Percentiles rank a stretch among this genome's conserved stretches.
Conservation (phyloP, 306 rosid genomes). For the Hylodesmum podocarpum region DNA sequence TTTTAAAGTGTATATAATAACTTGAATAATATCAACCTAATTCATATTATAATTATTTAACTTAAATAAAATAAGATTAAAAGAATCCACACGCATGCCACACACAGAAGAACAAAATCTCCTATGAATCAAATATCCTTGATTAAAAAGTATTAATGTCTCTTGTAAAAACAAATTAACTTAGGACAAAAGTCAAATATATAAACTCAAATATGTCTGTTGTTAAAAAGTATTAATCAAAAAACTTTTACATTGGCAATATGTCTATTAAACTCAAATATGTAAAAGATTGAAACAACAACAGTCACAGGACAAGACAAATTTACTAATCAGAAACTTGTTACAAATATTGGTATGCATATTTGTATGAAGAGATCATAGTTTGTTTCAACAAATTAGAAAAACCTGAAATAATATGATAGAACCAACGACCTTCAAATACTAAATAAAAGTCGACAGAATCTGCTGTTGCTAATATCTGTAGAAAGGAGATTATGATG, state of each 20-base stretch:
- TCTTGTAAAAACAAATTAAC: neutral
- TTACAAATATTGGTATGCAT: slow-evolving; percentile 34
- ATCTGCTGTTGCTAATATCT: slow-evolving; percentile 20
- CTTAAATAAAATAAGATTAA: no score
- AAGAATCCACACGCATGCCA: no score
- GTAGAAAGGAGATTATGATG: slow-evolving; percentile 28
- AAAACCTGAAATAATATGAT: neutral
- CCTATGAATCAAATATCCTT: no score
- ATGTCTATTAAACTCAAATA: no score
- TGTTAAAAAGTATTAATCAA: no score
- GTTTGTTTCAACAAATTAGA: neutral
- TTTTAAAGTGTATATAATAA: no score
- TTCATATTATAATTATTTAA: no score
- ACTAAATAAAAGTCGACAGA: slow-evolving; percentile 10
- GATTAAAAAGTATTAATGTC: neutral
- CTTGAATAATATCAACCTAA: neutral
- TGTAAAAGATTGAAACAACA: slow-evolving; percentile 1
- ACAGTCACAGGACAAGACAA: slow-evolving; percentile 3
- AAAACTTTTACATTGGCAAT: no score
- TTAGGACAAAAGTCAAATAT: no score
- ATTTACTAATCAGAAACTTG: slow-evolving; percentile 23
- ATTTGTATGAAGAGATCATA: slow-evolving; percentile 24
- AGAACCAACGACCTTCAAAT: neutral
- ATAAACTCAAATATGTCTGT: no score
- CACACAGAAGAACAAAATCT: no score